Conservation (phyloP, 2,329 filamentous ascomycete species). For the Colletotrichum kahawae region DNA sequence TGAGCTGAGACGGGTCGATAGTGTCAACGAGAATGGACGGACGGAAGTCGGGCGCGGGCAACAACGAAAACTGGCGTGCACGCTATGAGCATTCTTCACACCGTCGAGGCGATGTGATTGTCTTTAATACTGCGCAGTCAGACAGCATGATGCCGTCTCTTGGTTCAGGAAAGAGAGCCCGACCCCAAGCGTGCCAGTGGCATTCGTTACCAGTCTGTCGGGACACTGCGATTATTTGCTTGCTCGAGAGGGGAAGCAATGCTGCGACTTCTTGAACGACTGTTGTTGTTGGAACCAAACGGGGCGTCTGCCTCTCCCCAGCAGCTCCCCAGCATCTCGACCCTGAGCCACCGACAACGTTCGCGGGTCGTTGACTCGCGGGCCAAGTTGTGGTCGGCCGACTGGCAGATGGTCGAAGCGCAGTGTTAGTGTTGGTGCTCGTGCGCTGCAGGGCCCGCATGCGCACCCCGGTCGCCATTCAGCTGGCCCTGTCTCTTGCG, state of each 20-base stretch:
- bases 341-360: neutral
- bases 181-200: neutral
- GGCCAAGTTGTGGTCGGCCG: neutral
- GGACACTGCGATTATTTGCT: neutral
- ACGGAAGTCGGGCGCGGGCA: neutral
- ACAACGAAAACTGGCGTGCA: neutral
- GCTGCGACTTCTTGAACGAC: neutral
- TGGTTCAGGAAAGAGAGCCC: neutral
- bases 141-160: neutral
- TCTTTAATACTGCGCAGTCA: neutral
- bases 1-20: neutral
- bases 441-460: neutral
- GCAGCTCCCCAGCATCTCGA: neutral
- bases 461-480: neutral
- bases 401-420: neutral
- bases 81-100: neutral
- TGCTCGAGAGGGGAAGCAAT: neutral
- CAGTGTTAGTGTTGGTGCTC: neutral
- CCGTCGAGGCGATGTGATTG: neutral
- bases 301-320: neutral
- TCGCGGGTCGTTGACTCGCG: neutral
- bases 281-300: neutral
- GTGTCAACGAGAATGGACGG: neutral
- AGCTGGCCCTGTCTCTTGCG: neutral
- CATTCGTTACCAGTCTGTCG: neutral